Base-by-base conservation (phyloP, 2,329 filamentous ascomycete genomes). In the Endoconidiophora laricicola region DNA sequence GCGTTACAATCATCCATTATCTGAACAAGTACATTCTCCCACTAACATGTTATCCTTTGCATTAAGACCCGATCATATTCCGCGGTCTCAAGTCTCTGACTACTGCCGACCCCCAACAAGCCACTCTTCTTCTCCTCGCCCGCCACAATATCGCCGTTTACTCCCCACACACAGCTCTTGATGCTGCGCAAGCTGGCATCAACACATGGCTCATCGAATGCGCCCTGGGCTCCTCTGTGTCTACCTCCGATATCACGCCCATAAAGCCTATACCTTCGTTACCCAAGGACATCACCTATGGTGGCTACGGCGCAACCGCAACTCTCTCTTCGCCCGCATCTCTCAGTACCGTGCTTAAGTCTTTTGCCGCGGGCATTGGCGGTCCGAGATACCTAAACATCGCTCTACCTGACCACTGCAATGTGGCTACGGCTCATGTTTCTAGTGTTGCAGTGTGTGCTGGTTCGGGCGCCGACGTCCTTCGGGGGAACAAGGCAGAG, bases 131-230 rank as follows among this genome's bases (percentile, higher is more conserved):
- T 3, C 76, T 81, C 42, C 74, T 98, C 10, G 83, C 82, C 44
- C 83, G 85, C 55, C 79, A 84, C 62, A 88, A 90, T 36, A 86
- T 98, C 59, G 93, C 87, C 56, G 87, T 98, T 51, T 98, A 96
- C 69, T 87, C 83, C 56, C 91, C 91, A 0, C 91, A 98, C 66
- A 98, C 91, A 0, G 90, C 91, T 12, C 78, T 96, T 41, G 91
- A 98, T 64, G 86, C 86, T 38, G 85, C 85, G 0, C 77, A 79
- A 1, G 78, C 80, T 16, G 91, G 91, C 3, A 76, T 98, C 57
- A 93, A 88, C 60, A 86, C 94, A 63, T 98, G 90, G 90, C 79
- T 98, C 7, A 86, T 86, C 54, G 83, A 93, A 60, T 81, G 93
- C 45, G 77, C 95, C 18, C 79, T 81, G 2, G 79, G 78, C 7